These are phyloP conservation scores for Pouteria campechiana DNA, from an alignment of 179 eudicot species.

Conservation along the genomic window DNA sequence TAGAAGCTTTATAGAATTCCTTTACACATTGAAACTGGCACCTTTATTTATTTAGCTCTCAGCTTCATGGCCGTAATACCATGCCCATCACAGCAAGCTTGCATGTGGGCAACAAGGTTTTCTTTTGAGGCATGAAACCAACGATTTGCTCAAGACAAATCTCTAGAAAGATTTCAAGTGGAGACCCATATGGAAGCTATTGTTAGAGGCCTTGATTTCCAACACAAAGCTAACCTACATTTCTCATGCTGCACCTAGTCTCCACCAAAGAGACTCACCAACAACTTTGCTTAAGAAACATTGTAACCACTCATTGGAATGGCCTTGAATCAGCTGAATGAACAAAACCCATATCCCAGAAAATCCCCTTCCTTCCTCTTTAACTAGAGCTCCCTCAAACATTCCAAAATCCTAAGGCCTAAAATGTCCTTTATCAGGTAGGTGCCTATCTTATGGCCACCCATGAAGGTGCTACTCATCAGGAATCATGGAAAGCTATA, in stretches of 20 bases:
- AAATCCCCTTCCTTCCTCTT: background rate
- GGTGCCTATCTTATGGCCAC: too few relatives aligned
- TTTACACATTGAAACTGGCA: too few relatives aligned
- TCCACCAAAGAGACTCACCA: slow-evolving; percentile 16
- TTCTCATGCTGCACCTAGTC: slow-evolving; percentile 22
- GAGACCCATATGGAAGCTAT: slow-evolving; percentile 21
- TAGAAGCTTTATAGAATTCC: too few relatives aligned
- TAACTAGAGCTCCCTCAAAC: slow-evolving; percentile 9
- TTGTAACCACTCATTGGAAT: slow-evolving; percentile 14
- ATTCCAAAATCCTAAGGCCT: slow-evolving; percentile 10
- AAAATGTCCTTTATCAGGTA: slow-evolving; percentile 14
- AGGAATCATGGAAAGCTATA: slow-evolving; percentile 16
- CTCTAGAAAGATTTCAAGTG: too few relatives aligned
- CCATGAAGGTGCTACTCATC: slow-evolving; percentile 11
- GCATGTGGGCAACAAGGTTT: too few relatives aligned
- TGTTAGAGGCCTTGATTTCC: slow-evolving; percentile 21
- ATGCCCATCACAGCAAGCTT: too few relatives aligned
- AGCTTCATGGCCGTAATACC: too few relatives aligned
- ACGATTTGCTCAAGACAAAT: too few relatives aligned
- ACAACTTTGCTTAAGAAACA: slow-evolving; percentile 15
- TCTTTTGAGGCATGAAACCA: too few relatives aligned
- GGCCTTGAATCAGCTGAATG: slow-evolving; percentile 8
- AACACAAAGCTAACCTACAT: slow-evolving; percentile 13
- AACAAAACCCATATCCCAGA: background rate
- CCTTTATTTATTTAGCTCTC: too few relatives aligned